phyloP scores from a whole-genome alignment of 108 stramenopile genomes.

The Aurantiochytrium sp. region DNA sequence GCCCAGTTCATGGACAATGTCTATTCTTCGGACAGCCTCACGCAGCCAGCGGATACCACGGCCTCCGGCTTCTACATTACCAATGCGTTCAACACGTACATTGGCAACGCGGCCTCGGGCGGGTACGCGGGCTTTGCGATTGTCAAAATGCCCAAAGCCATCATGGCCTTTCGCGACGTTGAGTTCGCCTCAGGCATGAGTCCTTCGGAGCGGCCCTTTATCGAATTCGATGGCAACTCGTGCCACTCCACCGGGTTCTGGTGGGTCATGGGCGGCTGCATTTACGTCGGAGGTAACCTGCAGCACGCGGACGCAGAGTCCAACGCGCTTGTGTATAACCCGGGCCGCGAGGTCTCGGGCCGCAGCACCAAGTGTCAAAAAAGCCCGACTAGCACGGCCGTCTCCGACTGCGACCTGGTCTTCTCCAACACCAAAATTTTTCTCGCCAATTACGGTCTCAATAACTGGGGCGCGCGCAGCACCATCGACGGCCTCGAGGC shows the following conservation, averaged over 20 bases:
- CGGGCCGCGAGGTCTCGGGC: not conserved
- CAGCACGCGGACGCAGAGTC: not conserved
- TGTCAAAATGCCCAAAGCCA: not conserved
- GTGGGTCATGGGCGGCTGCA: not conserved
- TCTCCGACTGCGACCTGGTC: not conserved
- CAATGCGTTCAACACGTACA: not conserved
- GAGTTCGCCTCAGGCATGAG: not conserved
- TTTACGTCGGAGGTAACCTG: conserved; percentile 7
- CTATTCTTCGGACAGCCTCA: not conserved
- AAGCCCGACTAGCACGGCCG: not conserved
- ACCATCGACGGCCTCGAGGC: not conserved
- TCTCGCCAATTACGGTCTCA: not conserved
- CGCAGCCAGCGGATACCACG: not conserved
- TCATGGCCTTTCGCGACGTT: not conserved
- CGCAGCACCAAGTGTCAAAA: not conserved
- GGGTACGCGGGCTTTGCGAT: conserved; percentile 3
- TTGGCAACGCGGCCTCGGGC: conserved; percentile 26
- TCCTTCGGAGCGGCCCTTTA: not conserved
- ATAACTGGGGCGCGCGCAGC: conserved; percentile 1
- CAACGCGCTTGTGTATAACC: not conserved
- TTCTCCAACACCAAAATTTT: not conserved
- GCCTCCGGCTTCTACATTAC: conserved; percentile 28
- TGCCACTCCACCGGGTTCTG: not conserved
- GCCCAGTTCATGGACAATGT: not conserved
- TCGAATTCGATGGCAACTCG: not conserved